Percentiles rank a stretch among this genome's conserved stretches.
Evolutionary conservation across 2,329 filamentous ascomycete species (phyloP).

Genomic region (Furcasterigmium sp.): DNA sequence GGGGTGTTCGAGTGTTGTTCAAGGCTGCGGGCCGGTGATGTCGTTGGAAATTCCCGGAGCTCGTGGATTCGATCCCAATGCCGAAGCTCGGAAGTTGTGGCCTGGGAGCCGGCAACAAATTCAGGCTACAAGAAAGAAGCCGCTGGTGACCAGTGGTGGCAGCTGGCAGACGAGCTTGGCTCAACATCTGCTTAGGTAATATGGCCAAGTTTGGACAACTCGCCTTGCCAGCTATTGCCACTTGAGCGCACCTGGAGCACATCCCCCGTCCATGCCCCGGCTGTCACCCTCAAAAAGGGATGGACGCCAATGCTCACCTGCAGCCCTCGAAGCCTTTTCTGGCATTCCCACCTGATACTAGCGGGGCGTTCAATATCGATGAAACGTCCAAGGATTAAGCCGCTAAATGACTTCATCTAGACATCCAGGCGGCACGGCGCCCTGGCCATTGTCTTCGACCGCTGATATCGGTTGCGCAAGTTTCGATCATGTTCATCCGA

Average conservation of each 20-base stretch:
- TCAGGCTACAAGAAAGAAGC: neutral
- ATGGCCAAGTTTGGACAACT: no score
- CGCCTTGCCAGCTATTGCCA: no score
- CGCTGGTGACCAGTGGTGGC: neutral
- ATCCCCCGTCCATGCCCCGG: neutral
- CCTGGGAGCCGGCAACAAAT: neutral
- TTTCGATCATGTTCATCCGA: no score
- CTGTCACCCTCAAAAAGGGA: neutral
- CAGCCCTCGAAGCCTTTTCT: conserved; percentile 5
- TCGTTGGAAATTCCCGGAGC: conserved; percentile 14
- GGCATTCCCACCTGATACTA: conserved; percentile 4
- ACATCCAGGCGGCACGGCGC: neutral
- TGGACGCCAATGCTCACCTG: conserved; percentile 10
- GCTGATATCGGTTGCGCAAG: neutral
- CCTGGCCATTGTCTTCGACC: neutral
- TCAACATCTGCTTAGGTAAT: neutral
- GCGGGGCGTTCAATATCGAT: conserved; percentile 12
- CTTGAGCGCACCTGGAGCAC: no score
- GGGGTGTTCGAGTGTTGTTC: conserved; percentile 9
- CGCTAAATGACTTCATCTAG: conserved; percentile 12
- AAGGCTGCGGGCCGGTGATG: conserved; percentile 11
- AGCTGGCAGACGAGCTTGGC: neutral
- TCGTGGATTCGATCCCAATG: conserved; percentile 8
- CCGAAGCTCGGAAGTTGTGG: conserved; percentile 10
- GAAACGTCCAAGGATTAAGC: conserved; percentile 10